Evolutionary conservation across 2,329 filamentous ascomycete genomes (phyloP).

Genomic region (Phialophora macrospora): DNA sequence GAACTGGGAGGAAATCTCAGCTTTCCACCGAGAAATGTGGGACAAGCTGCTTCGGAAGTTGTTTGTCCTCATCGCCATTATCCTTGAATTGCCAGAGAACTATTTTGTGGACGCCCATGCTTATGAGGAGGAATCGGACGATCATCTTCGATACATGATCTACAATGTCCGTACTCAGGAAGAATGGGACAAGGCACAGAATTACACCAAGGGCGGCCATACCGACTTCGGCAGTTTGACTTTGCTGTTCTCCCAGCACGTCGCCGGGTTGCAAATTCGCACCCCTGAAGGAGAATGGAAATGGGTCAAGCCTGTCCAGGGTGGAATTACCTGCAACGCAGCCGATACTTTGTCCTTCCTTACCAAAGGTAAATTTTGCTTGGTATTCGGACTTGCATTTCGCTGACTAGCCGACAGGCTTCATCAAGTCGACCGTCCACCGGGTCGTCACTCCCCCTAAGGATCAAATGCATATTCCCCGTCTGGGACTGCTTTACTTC

Average conservation of each 20-base stretch:
- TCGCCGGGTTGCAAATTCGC: constrained; percentile 61
- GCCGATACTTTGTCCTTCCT: constrained; percentile 55
- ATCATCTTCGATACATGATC: constrained; percentile 65
- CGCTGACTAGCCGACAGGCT: constrained; percentile 16
- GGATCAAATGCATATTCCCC: constrained; percentile 49
- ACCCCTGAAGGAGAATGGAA: constrained; percentile 55
- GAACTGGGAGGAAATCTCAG: constrained; percentile 40
- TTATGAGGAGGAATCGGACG: constrained; percentile 62
- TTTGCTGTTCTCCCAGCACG: constrained; percentile 58
- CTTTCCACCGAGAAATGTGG: constrained; percentile 41
- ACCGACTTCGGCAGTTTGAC: constrained; percentile 64
- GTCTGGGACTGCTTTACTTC: constrained; percentile 63
- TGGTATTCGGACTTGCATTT: background rate
- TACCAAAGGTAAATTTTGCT: constrained; percentile 41
- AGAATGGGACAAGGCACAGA: constrained; percentile 52
- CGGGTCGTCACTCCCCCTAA: constrained; percentile 58
- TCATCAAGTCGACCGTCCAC: constrained; percentile 52
- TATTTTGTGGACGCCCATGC: constrained; percentile 61
- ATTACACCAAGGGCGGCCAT: constrained; percentile 57
- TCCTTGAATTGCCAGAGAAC: constrained; percentile 62
- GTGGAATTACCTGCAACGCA: constrained; percentile 56
- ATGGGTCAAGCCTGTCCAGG: constrained; percentile 60
- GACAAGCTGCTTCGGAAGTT: constrained; percentile 41
- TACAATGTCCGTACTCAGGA: constrained; percentile 57
- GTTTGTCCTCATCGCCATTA: constrained; percentile 33